Percentiles rank a stretch among this genome's conserved stretches.
These are phyloP conservation scores for Colletotrichum salicis DNA, from an alignment of 2,329 filamentous ascomycete genomes.

Conservation along the genomic window DNA sequence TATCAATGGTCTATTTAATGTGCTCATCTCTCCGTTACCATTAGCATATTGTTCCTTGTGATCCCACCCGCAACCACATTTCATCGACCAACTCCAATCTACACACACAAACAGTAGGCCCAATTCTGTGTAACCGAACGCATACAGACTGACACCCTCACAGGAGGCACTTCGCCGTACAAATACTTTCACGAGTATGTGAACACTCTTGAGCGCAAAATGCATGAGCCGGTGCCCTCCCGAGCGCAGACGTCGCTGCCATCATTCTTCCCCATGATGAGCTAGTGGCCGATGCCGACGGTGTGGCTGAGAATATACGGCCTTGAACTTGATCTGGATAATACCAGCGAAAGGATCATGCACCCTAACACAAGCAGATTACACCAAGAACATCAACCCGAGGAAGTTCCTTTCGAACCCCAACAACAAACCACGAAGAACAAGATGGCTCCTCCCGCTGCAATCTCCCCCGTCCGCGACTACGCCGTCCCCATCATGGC, in stretches of 20 bases:
- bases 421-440: conserved; percentile 10
- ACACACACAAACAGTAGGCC: conserved; percentile 27
- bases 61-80: not conserved
- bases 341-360: conserved; percentile 99
- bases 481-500: conserved; percentile 46
- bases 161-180: conserved; percentile 18
- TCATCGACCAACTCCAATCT: not conserved
- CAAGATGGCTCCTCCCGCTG: conserved; percentile 83
- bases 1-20: conserved; percentile 27
- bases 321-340: conserved; percentile 96
- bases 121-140: not conserved
- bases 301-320: conserved; percentile 85
- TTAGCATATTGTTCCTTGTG: too few species aligned
- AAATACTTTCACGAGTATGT: conserved; percentile 22
- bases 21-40: not conserved
- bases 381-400: not conserved
- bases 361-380: conserved; percentile 46
- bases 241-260: conserved; percentile 34
- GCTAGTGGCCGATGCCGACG: conserved; percentile 44
- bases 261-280: conserved; percentile 20
- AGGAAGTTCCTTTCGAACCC: not conserved
- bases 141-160: conserved; percentile 17
- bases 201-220: conserved; percentile 3
- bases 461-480: conserved; percentile 66
- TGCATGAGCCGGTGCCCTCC: conserved; percentile 73